These are phyloP conservation scores for Emergomyces orientalis DNA, from an alignment of 2,329 filamentous ascomycete genomes.

Conservation along the genomic window DNA sequence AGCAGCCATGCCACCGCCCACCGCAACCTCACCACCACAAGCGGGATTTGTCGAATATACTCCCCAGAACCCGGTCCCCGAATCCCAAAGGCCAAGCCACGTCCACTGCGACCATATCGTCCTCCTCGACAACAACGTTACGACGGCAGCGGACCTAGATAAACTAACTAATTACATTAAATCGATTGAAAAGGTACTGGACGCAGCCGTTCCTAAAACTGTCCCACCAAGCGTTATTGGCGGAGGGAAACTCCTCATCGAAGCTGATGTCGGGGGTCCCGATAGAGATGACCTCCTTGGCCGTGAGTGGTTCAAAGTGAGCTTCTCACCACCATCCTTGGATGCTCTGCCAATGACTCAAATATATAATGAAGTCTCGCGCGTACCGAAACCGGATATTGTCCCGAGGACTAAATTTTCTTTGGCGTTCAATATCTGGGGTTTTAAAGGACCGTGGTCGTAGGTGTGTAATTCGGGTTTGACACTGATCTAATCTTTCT, in stretches of 20 bases:
- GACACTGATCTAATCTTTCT: background rate
- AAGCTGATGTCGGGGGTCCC: slow-evolving; percentile 7
- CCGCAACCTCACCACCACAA: background rate
- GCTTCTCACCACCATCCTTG: slow-evolving; percentile 4
- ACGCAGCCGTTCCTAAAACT: slow-evolving; percentile 4
- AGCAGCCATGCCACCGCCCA: background rate
- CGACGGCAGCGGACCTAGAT: background rate
- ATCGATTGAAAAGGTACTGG: slow-evolving; percentile 1
- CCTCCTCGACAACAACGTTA: slow-evolving; percentile 6
- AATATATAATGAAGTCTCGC: slow-evolving; percentile 2
- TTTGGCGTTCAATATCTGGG: slow-evolving; percentile 8
- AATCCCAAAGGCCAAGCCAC: slow-evolving; percentile 3
- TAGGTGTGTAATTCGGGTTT: background rate
- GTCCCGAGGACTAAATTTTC: slow-evolving; percentile 3
- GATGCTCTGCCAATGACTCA: slow-evolving; percentile 5
- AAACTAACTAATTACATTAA: slow-evolving; percentile 6
- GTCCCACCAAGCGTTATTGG: background rate
- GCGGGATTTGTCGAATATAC: background rate
- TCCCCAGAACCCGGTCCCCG: background rate
- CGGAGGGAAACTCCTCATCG: slow-evolving; percentile 8
- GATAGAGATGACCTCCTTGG: slow-evolving; percentile 2
- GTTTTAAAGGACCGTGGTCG: background rate
- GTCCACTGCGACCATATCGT: slow-evolving; percentile 8
- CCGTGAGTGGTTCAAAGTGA: slow-evolving; percentile 6
- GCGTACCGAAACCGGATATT: slow-evolving; percentile 2